phyloP scores from a whole-genome alignment of 441 rosid genomes.

The Populus hybrid region DNA sequence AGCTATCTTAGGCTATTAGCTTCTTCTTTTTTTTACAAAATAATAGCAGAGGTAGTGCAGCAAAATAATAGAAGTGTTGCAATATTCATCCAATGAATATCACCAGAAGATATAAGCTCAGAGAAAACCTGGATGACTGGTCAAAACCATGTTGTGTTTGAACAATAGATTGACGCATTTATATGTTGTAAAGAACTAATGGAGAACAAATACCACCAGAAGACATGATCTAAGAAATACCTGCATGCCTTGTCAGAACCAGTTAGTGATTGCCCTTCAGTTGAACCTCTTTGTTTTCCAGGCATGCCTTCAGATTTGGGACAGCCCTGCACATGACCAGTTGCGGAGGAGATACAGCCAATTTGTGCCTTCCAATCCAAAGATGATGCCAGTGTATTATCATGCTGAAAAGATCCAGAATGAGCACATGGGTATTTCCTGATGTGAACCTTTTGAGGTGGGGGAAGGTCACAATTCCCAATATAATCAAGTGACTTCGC shows the following conservation, averaged over 20 bases:
- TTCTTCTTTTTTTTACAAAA: neutral
- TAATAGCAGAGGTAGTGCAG: neutral
- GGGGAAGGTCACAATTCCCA: constrained; percentile 91
- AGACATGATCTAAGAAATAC: constrained; percentile 22
- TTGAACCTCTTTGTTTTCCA: constrained; percentile 31
- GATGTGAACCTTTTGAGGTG: constrained; percentile 60
- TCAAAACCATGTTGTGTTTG: neutral
- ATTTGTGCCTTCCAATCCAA: constrained; percentile 29
- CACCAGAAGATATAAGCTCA: neutral
- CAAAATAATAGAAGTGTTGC: neutral
- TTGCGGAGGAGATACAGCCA: constrained; percentile 27
- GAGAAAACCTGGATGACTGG: neutral
- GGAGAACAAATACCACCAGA: neutral
- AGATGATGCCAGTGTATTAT: constrained; percentile 26
- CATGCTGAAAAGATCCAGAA: constrained; percentile 34
- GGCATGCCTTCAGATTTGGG: constrained; percentile 22
- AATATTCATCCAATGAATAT: neutral
- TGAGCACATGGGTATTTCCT: constrained; percentile 41
- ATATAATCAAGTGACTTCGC: constrained; percentile 65
- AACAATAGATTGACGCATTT: neutral
- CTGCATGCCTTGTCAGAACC: constrained; percentile 45
- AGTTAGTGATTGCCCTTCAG: constrained; percentile 27
- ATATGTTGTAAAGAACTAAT: neutral
- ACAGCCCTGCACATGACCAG: constrained; percentile 19
- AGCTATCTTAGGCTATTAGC: neutral